Conservation (phyloP, 2,329 filamentous ascomycete species). For the Aureobasidium subglaciale region DNA sequence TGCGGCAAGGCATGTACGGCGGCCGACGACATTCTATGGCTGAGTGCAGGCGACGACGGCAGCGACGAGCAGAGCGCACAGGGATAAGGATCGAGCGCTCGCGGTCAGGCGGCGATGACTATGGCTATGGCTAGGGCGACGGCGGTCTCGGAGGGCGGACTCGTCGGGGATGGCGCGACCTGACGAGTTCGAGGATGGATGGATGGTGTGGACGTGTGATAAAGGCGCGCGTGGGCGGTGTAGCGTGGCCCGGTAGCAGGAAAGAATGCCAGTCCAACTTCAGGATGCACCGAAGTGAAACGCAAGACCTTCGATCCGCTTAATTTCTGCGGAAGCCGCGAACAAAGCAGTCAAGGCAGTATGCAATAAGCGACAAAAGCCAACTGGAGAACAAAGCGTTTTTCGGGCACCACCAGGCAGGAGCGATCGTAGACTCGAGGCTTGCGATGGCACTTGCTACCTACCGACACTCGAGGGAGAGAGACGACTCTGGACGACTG, state of each 20-base stretch:
- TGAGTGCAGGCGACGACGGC: neutral
- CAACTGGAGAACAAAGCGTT: conserved; percentile 7
- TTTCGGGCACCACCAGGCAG: neutral
- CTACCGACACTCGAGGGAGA: neutral
- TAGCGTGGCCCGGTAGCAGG: too few relatives aligned
- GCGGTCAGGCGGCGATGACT: neutral
- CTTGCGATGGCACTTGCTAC: neutral
- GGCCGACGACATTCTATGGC: conserved; percentile 27
- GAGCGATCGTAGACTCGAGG: neutral
- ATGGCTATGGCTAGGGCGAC: neutral
- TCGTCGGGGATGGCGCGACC: neutral
- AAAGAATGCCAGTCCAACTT: too few relatives aligned
- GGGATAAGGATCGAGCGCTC: neutral
- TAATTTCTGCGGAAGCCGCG: conserved; percentile 13
- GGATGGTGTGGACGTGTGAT: conserved; percentile 10
- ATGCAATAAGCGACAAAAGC: neutral
- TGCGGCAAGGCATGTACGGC: conserved; percentile 26
- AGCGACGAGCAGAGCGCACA: neutral
- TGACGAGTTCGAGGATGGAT: neutral
- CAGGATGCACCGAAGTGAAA: conserved; percentile 4
- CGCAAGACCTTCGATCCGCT: conserved; percentile 13
- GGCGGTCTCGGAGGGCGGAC: neutral
- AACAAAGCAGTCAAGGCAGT: conserved; percentile 9
- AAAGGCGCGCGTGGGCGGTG: conserved; percentile 11
- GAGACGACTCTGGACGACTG: neutral